Evolutionary conservation across 129 eudicot genomes (phyloP).

Genomic region (Flaveria robusta): DNA sequence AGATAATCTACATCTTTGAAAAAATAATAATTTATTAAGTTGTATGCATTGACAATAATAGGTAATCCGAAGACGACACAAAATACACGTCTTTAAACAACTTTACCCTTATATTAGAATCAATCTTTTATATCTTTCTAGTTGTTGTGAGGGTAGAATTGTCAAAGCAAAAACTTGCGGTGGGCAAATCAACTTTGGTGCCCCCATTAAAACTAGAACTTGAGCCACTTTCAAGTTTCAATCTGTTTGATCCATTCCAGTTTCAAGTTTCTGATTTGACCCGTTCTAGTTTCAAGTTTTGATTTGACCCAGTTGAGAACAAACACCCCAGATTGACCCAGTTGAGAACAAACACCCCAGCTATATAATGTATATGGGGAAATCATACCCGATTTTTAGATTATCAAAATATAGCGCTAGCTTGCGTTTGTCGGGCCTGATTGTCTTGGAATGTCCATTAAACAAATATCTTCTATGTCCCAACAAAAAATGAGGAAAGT

Average conservation of each 20-base stretch:
- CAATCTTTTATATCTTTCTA: neutral
- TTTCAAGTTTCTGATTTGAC: neutral
- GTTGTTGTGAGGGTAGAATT: neutral
- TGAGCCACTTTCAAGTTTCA: neutral
- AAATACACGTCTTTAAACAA: neutral
- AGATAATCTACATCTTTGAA: neutral
- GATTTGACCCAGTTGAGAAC: neutral
- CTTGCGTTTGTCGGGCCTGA: slow-evolving; percentile 92
- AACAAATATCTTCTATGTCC: slow-evolving; percentile 91
- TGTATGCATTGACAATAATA: neutral
- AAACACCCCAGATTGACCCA: neutral
- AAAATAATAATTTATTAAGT: neutral
- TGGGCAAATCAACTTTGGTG: neutral
- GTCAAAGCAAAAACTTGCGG: neutral
- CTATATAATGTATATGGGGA: slow-evolving; percentile 8
- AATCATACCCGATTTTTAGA: slow-evolving; percentile 82
- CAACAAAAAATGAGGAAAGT: slow-evolving; percentile 89
- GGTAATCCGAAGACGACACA: neutral
- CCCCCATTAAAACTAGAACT: neutral
- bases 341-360: neutral
- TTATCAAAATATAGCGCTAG: slow-evolving; percentile 75
- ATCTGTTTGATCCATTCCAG: neutral
- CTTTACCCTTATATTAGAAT: neutral
- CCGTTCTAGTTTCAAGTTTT: neutral
- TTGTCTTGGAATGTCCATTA: slow-evolving; percentile 95